phyloP scores from a whole-genome alignment of 2,329 filamentous ascomycete genomes.

The Fusarium robinianum region DNA sequence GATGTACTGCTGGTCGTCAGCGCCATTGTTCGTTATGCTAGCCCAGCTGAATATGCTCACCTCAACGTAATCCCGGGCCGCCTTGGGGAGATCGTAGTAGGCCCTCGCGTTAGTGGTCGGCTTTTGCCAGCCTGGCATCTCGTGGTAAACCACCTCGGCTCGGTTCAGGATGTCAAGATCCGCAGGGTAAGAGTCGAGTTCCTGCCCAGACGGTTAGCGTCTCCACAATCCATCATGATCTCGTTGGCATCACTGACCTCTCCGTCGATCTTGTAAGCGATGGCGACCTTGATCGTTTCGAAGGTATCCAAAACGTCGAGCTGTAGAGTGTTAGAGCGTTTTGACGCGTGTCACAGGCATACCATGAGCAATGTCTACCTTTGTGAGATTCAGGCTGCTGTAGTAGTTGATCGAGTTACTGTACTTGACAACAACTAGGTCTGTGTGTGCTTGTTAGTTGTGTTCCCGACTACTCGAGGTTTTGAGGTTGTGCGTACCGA shows the following conservation, averaged over 20 bases:
- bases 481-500: slow-evolving; percentile 33
- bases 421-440: slow-evolving; percentile 72
- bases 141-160: slow-evolving; percentile 69
- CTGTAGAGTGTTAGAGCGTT: slow-evolving; percentile 13
- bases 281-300: slow-evolving; percentile 72
- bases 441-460: slow-evolving; percentile 40
- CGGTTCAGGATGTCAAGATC: slow-evolving; percentile 61
- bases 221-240: slow-evolving; percentile 18
- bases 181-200: slow-evolving; percentile 62
- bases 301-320: slow-evolving; percentile 69
- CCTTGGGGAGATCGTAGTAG: slow-evolving; percentile 65
- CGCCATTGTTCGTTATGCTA: slow-evolving; percentile 15
- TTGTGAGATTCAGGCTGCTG: slow-evolving; percentile 63
- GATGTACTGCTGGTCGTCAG: slow-evolving; percentile 51
- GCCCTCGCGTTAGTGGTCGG: slow-evolving; percentile 63
- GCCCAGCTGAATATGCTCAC: slow-evolving; percentile 30
- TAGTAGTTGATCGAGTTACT: slow-evolving; percentile 67
- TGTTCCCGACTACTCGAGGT: slow-evolving; percentile 14
- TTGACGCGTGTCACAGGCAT: slow-evolving; percentile 5
- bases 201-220: slow-evolving; percentile 38
- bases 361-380: slow-evolving; percentile 35
- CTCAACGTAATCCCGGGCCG: slow-evolving; percentile 68
- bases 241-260: slow-evolving; percentile 27
- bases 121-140: slow-evolving; percentile 70
- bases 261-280: slow-evolving; percentile 63